Evolutionary conservation across 768 basidiomycete species (phyloP), one percentile per base, ranked within the genome.

Genomic region (Boletus insuetus): DNA sequence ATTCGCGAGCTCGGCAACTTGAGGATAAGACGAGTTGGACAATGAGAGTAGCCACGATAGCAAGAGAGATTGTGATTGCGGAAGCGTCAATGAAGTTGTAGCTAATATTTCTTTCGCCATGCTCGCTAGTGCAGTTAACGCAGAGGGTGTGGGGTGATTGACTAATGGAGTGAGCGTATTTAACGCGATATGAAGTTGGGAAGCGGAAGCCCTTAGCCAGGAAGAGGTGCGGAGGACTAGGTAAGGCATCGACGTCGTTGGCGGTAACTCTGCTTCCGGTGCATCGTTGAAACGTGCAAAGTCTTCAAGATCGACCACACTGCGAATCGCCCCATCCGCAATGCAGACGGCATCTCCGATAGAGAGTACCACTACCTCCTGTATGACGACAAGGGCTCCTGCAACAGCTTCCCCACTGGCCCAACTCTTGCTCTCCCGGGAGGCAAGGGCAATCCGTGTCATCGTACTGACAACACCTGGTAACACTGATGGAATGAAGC

Each of bases 381-480:
- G 74, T 73, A 94, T 79, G 16, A 86, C 80, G 12, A 71, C 65
- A 10, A 94, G 75, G 4, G 86, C 77, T 6, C 73, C 71, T 3
- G 80, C 77, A 34, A 89, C 87, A 29, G 79, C 74, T 20, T 87
- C 86, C 7, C 90, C 89, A 57, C 82, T 85, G 9, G 86, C 80
- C 85, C 88, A 92, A 22, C 82, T 83, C 65, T 83, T 87, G 29
- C 69, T 73, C 26, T 75, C 70, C 6, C 76, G 71, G 17, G 72
- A 68, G 11, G 82, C 87, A 2, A 89, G 75, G 6, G 87, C 80
- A 14, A 92, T 69, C 63, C 86, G 91, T 29, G 81, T 81, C 82
- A 89, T 87, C 17, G 79, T 70, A 63, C 91, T 94, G 56, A 92
- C 80, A 32, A 89, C 79, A 2, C 95, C 95, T 1, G 95, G 95